Base-by-base conservation (phyloP, 2,329 filamentous ascomycete species). In the Colletotrichum liaoningense region DNA sequence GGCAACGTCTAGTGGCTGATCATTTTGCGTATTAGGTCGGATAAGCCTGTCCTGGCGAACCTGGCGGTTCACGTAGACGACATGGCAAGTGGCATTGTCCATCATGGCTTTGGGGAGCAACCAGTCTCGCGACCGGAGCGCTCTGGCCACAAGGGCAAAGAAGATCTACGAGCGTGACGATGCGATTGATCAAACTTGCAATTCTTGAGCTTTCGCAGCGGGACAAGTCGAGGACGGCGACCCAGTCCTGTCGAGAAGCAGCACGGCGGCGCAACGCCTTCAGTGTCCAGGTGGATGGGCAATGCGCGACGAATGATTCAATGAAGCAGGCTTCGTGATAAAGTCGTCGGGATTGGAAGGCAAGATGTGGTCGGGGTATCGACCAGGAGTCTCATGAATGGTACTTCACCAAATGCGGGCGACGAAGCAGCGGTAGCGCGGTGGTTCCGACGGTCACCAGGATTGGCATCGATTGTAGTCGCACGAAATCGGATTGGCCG, bases 81-180 rank as follows among this genome's bases (percentile, higher is more conserved):
- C 86, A 80, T 90, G 88, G 80, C 88, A 90, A 72, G 84, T 83
- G 78, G 87, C 85, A 79, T 84, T 85, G 81, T 91, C 89, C 89
- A 91, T 91, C 80, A 82, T 86, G 84, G 84, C 83, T 83, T 84
- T 82, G 80, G 84, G 82, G 84, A 86, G 87, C 88, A 88, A 86
- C 88, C 88, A 90, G 88, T 88, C 89, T 87, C 82, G 81, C 85
- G 88, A 90, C 88, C 85, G 88, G 87, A 88, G 85, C 87, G 85
- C 87, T 87, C 87, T 84, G 84, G 83, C 87, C 87, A 84, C 85
- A 73, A 73, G 75, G 77, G 75, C 79, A 78, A 74, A 60, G 28
- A 63, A 66, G 46, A 49, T n/a, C 57, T 72, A 46, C 22, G 52
- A 72, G 59, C 38, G 49, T 73, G 22, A 64, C 57, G 33, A 67